These are phyloP conservation scores for Eutrema japonicum DNA, from an alignment of 345 rosid species.

Conservation along the genomic window DNA sequence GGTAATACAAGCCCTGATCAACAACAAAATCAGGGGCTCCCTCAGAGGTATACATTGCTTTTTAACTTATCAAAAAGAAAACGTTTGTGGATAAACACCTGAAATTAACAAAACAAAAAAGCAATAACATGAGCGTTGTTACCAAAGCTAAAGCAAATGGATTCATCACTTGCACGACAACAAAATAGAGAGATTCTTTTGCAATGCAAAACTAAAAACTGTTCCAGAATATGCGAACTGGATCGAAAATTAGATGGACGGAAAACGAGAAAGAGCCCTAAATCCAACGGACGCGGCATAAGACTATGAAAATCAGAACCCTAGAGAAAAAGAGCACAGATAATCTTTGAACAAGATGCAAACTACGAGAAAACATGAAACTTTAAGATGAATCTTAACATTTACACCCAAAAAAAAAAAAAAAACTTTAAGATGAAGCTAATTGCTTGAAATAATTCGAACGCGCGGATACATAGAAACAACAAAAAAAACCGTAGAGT, in stretches of 20 bases:
- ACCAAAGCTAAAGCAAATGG: slow-evolving; percentile 4
- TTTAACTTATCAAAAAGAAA: slow-evolving; percentile 55
- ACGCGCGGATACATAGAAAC: background rate
- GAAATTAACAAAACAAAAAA: slow-evolving; percentile 44
- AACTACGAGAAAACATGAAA: background rate
- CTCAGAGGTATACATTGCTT: slow-evolving; percentile 69
- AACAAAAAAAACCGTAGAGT: background rate
- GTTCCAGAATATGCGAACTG: too few relatives aligned
- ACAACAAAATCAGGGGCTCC: slow-evolving; percentile 71
- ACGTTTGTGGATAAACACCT: slow-evolving; percentile 49
- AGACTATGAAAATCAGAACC: background rate
- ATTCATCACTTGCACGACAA: background rate
- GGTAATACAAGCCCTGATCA: slow-evolving; percentile 83
- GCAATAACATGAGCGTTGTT: background rate
- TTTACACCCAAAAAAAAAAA: too few relatives aligned
- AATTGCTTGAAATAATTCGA: background rate
- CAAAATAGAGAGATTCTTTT: slow-evolving; percentile 3
- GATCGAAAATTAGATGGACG: too few relatives aligned
- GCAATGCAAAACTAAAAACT: background rate
- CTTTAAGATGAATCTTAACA: background rate
- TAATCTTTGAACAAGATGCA: background rate
- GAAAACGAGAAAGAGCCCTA: background rate
- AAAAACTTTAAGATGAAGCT: background rate
- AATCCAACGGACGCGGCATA: background rate
- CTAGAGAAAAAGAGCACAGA: background rate